Evolutionary conservation across 176 grass and related monocot species (phyloP), one percentile per base, ranked within the genome.

Genomic region (Eremochloa ophiuroides): DNA sequence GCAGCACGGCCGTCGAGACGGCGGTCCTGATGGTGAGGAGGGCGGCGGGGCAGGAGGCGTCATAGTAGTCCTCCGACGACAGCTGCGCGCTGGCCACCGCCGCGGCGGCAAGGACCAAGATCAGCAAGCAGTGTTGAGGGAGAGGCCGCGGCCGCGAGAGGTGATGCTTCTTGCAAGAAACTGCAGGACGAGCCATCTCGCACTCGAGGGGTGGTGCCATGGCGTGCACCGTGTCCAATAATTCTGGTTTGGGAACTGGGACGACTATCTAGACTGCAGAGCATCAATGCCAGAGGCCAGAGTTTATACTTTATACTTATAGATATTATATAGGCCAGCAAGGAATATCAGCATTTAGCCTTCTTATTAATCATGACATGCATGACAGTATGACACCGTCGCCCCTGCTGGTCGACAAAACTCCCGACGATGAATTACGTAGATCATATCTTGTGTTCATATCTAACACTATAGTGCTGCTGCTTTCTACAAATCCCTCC

Each of bases 31-130:
- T 85, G 47, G 89, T 89, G 67, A 80, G 33, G 63, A 89, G 80
- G 53, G 93, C 87, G 4, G 46, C 68, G 34, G 93, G 93, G 69
- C 93, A 94, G 15, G 93, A 92, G 2, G 33, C 69, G 46, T 76
- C 81, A 76, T 97, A 97, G 84, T 91, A 97, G 62, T 76, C 69
- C 66, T 80, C 73, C 2, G 94, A 97, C 2, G 91, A 97, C 50
- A 97, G 84, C 72, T 97, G 94, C 48, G 94, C 86, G 28, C 80
- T 92, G 60, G 2, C 78, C 47, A 82, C 9, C 7, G 62, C 61
- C 20, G 84, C 64, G 20, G 7, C 0, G 42, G 65, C 67, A 14
- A 81, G 10, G 27, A 74, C 9, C 75, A 73, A n/a, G 67, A 66
- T 29, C 22, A 66, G 12, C 31, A 22, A 2, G 31, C 16, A 11